Evolutionary conservation across 202 grass and related monocot genomes (phyloP), one percentile per base, ranked within the genome.

Genomic region (Musa balbisiana): DNA sequence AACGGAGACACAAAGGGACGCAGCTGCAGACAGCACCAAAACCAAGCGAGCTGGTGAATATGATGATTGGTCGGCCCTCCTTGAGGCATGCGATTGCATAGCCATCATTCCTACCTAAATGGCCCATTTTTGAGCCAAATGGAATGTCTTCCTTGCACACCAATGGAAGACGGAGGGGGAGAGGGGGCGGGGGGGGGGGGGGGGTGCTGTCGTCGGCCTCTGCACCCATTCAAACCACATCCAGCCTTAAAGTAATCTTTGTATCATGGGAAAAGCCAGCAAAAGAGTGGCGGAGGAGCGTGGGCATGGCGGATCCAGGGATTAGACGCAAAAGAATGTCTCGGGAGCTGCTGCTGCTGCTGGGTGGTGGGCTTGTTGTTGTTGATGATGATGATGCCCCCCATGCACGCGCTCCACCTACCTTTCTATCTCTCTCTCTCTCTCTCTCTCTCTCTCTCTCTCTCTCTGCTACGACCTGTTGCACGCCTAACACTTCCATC

Each of bases 381-480:
- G 33, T 43, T 43, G 33, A 6, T 43, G 33, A 43, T 52, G 53
- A 85, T 85, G 64, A 33, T 73, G 50, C 16, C 56, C 56, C 72
- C 53, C 67, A 74, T 69, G 83, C 83, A 85, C 83, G 83, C 83
- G 63, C 79, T 76, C 56, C 3, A 6, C 19, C 9, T 75, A 76
- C 84, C 86, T 73, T 85, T 75, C 74, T 22, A 52, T 53, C 66
- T 70, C 52, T 75, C 55, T 33, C 27, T 26, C 73, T 74, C 76
- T 50, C 67, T 80, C 73, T 52, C 27, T 51, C 11, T 76, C 80
- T 67, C 27, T 26, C 73, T 74, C 76, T 50, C 25, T 43, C 65
- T 43, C 24, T 24, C 22, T 33, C 26, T 68, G 2, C 2, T 11
- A 19, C 17, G 14, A 13, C 15, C 55, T 59, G 12, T 15, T 59